These are phyloP conservation scores for Thelonectria rubi DNA, from an alignment of 2,329 filamentous ascomycete genomes.

Conservation along the genomic window DNA sequence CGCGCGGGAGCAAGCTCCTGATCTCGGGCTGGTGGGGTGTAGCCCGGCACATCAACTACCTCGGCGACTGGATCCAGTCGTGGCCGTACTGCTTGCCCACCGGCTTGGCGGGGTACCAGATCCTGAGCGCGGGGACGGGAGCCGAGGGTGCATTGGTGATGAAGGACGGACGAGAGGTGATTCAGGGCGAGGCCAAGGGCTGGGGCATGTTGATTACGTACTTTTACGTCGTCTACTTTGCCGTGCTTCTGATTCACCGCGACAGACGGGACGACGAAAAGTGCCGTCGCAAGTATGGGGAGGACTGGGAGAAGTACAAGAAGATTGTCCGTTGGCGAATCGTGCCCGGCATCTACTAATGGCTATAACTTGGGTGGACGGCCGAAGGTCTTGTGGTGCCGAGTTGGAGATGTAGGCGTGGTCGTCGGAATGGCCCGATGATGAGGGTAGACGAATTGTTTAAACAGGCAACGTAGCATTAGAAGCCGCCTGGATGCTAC, in stretches of 20 bases:
- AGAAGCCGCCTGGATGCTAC: not conserved
- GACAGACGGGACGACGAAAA: conserved; percentile 90
- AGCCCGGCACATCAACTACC: conserved; percentile 93
- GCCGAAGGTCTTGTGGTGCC: not conserved
- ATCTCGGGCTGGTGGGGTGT: conserved; percentile 93
- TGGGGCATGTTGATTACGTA: conserved; percentile 92
- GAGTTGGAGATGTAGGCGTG: not conserved
- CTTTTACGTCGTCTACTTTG: conserved; percentile 95
- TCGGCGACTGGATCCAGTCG: conserved; percentile 93
- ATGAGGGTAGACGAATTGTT: not conserved
- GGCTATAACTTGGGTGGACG: not conserved
- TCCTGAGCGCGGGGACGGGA: conserved; percentile 65
- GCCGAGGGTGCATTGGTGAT: conserved; percentile 64
- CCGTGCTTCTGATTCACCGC: conserved; percentile 83
- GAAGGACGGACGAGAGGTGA: conserved; percentile 69
- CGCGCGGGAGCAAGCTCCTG: conserved; percentile 81
- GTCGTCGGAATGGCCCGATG: too few relatives aligned
- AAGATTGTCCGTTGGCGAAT: conserved; percentile 83
- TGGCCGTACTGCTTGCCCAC: conserved; percentile 93
- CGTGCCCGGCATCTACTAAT: conserved; percentile 83
- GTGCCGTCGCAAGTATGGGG: conserved; percentile 89
- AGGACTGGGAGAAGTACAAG: conserved; percentile 91
- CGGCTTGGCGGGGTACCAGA: conserved; percentile 81
- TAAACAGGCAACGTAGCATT: not conserved
- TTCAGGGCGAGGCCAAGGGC: conserved; percentile 77